These are phyloP conservation scores for Panicum miliaceum DNA, from an alignment of 176 grass and related monocot species.

Conservation along the genomic window DNA sequence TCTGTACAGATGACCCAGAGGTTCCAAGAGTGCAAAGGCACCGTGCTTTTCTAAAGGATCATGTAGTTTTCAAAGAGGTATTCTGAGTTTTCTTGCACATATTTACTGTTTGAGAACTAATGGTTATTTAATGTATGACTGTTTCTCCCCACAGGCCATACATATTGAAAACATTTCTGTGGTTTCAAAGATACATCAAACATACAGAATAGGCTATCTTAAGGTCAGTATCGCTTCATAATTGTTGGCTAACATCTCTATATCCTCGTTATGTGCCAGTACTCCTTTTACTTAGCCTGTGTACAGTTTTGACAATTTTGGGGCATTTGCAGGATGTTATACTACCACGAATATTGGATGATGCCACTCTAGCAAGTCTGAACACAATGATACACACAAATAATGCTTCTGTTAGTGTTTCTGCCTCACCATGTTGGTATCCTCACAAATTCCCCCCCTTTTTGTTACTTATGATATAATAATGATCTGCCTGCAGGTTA, in stretches of 20 bases:
- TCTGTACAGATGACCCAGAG: constrained; percentile 85
- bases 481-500: constrained; percentile 71
- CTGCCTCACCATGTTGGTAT: constrained; percentile 38
- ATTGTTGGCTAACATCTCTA: constrained; percentile 17
- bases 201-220: constrained; percentile 95
- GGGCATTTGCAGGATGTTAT: constrained; percentile 85
- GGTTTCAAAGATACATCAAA: constrained; percentile 95
- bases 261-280: constrained; percentile 11
- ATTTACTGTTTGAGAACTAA: constrained; percentile 20
- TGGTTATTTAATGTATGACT: constrained; percentile 31
- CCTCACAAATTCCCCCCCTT: constrained; percentile 28
- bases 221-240: constrained; percentile 60
- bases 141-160: constrained; percentile 71
- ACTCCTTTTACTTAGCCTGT: constrained; percentile 32
- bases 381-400: constrained; percentile 91
- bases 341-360: constrained; percentile 89
- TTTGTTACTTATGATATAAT: constrained; percentile 29
- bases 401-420: constrained; percentile 87
- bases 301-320: constrained; percentile 18
- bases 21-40: constrained; percentile 83
- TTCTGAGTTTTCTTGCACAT: constrained; percentile 38
- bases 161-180: constrained; percentile 89
- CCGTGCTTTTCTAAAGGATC: constrained; percentile 90
- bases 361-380: constrained; percentile 76
- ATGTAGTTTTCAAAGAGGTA: constrained; percentile 99